Evolutionary conservation across 805 yeast genomes (phyloP).

Genomic region (Torulaspora microellipsoides): DNA sequence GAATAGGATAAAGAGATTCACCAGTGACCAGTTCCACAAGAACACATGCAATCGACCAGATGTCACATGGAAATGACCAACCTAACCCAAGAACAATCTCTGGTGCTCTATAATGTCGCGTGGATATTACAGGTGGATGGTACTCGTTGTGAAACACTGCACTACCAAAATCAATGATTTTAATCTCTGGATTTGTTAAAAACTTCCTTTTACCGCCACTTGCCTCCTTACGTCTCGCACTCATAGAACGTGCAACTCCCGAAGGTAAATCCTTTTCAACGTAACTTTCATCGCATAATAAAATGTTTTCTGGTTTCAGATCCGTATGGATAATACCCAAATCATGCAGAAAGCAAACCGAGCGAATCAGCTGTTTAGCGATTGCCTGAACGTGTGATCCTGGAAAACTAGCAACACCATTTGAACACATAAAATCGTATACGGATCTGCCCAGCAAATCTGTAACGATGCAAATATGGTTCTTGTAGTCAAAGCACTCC

Average conservation of each 20-base stretch:
- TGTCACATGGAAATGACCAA: conserved; percentile 95
- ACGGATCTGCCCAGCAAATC: conserved; percentile 79
- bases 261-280: conserved; percentile 24
- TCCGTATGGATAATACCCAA: conserved; percentile 91
- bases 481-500: conserved; percentile 87
- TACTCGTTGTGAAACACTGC: conserved; percentile 93
- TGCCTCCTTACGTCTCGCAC: conserved; percentile 31
- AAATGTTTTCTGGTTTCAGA: conserved; percentile 90
- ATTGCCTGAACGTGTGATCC: conserved; percentile 89
- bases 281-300: conserved; percentile 40
- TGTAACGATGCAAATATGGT: conserved; percentile 92
- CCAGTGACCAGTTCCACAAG: conserved; percentile 89
- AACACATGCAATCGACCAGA: conserved; percentile 96
- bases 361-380: conserved; percentile 75
- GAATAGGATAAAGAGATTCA: conserved; percentile 90
- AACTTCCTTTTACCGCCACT: conserved; percentile 33
- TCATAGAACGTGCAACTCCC: conserved; percentile 18
- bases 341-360: conserved; percentile 87
- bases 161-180: conserved; percentile 94
- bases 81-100: conserved; percentile 93
- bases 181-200: conserved; percentile 73
- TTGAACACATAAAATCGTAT: conserved; percentile 83
- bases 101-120: conserved; percentile 96
- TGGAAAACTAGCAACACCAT: conserved; percentile 85
- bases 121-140: conserved; percentile 87